Evolutionary conservation across 129 eudicot genomes (phyloP), one percentile per base, ranked within the genome.

Genomic region (Solidago caesia): DNA sequence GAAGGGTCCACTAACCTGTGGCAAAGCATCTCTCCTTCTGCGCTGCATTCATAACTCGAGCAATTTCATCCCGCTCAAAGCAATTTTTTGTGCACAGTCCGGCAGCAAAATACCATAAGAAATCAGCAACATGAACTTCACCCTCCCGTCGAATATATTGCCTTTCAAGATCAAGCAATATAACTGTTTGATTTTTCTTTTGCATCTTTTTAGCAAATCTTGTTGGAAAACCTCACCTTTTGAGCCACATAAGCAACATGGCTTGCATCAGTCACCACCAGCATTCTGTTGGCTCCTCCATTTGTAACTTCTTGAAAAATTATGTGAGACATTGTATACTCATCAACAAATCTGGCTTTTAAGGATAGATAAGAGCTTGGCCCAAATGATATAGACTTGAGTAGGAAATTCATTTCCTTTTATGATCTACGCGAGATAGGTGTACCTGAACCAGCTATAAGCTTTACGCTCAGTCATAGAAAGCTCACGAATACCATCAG

Each of bases 21-120:
- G 99, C 67, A 95, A 84, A 61, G 99, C 99, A 58, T 95, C 99
- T 87, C 96, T 84, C 78, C 83, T 89, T 82, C 87, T 87, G 49
- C 99, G 99, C 97, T 33, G 97, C 99, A 81, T 95, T 89, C 96
- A 95, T 91, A 16, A 95, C 97, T 57, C 99, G 87, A 53, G 99
- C 99, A 77, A 95, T 95, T 81, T 95, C 99, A 79, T 95, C 99
- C 81, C 97, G 97, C 63, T 95, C 99, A 82, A 91, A 95, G 77
- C 99, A 95, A 82, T 95, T 95, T 79, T 96, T 85, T 42, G 82
- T 95, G 86, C 99, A 95, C 39, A 91, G 87, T 83, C 96, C 85
- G 47, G 96, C 99, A 16, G 96, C 97, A 77, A 97, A 95, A 73
- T 95, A 95, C 97, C 99, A 95, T 82, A 95, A 85, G 80, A 95